A percentile compares a stretch with the other conserved stretches of the same genome.
Evolutionary conservation across 495 filamentous ascomycete species (phyloP).

Genomic region (Neurospora sp.): DNA sequence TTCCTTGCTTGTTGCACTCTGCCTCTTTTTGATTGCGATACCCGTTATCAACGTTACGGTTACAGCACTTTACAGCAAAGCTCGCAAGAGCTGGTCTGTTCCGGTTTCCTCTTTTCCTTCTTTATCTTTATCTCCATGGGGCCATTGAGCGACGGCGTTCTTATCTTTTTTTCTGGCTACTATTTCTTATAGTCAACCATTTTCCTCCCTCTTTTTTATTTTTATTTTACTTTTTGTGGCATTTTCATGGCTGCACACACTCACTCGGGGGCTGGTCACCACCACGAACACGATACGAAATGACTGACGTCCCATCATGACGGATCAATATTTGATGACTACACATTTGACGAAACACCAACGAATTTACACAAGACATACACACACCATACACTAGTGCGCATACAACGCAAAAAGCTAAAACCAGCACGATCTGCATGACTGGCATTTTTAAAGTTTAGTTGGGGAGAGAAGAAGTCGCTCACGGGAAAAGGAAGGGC

Average conservation of each 20-base stretch:
- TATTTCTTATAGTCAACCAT: neutral
- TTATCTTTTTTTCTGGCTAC: neutral
- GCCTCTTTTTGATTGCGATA: slow-evolving; percentile 14
- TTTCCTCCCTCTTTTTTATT: neutral
- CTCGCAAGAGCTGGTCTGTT: slow-evolving; percentile 15
- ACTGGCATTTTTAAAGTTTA: slow-evolving; percentile 2
- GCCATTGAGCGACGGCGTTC: slow-evolving; percentile 22
- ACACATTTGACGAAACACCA: neutral
- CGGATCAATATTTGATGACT: slow-evolving; percentile 1
- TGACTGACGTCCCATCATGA: slow-evolving; percentile 17
- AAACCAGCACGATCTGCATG: slow-evolving; percentile 11
- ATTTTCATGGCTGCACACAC: neutral
- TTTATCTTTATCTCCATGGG: slow-evolving; percentile 13
- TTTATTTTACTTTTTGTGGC: neutral
- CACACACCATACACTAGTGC: neutral
- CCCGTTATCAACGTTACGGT: slow-evolving; percentile 10
- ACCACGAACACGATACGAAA: slow-evolving; percentile 7
- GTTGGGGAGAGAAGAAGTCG: neutral
- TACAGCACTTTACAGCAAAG: slow-evolving; percentile 12
- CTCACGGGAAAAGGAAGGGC: neutral
- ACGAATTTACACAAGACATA: neutral
- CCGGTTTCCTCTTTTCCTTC: slow-evolving; percentile 21
- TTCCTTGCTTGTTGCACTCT: slow-evolving; percentile 17
- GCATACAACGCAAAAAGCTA: neutral
- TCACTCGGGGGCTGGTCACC: slow-evolving; percentile 9